Conservation (phyloP, 2,329 filamentous ascomycete genomes). For the Xylaria sp. region DNA sequence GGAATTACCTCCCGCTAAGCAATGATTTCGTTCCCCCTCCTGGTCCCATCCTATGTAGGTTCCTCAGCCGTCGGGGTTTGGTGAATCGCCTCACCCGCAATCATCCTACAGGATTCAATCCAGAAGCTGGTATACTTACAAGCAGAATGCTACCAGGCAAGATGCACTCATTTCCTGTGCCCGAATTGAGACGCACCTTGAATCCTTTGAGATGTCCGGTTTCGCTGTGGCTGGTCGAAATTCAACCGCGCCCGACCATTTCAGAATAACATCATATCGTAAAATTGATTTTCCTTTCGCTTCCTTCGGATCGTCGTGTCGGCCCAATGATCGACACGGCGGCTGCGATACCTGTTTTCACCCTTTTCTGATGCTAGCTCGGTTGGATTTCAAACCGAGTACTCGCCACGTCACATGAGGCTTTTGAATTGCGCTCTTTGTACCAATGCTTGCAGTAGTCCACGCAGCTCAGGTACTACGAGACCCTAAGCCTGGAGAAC, state of each 20-base stretch:
- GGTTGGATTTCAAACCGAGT: conserved; percentile 3
- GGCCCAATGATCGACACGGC: not conserved
- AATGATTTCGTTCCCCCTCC: conserved; percentile 7
- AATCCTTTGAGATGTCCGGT: conserved; percentile 18
- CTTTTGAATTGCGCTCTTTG: not conserved
- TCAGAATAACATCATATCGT: not conserved
- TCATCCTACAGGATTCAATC: conserved; percentile 30
- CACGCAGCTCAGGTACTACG: not conserved
- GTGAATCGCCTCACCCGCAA: conserved; percentile 3
- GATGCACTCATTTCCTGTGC: conserved; percentile 1
- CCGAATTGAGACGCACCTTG: not conserved
- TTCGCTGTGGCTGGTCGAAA: conserved; percentile 12
- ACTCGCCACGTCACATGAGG: not conserved
- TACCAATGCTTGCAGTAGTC: not conserved
- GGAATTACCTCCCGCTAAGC: not conserved
- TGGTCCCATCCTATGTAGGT: conserved; percentile 1
- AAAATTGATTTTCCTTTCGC: not conserved
- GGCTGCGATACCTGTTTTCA: not conserved
- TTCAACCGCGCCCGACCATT: not conserved
- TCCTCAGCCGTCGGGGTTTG: conserved; percentile 9
- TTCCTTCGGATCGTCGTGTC: conserved; percentile 3
- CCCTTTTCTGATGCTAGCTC: conserved; percentile 1
- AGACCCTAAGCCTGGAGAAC: not conserved
- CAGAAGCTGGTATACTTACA: conserved; percentile 2
- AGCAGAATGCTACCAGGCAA: conserved; percentile 3